A percentile compares a stretch with the other conserved stretches of the same genome.
Evolutionary conservation across 2,329 filamentous ascomycete species (phyloP).

Genomic region (Microsporum ferrugineum): DNA sequence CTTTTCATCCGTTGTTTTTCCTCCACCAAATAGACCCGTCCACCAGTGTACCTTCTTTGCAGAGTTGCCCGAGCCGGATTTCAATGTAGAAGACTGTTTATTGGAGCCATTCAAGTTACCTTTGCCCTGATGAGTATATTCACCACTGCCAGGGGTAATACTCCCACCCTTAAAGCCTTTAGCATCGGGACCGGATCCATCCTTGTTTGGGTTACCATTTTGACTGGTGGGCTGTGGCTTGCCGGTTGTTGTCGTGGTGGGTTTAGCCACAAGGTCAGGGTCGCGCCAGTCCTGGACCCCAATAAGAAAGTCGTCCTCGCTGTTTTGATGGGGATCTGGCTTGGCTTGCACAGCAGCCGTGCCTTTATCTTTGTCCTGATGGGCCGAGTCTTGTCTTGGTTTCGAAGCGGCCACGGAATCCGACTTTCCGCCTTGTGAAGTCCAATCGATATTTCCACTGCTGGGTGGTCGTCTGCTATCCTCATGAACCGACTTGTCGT

Average conservation of each 20-base stretch:
- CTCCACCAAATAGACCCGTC: conserved; percentile 25
- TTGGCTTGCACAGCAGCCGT: conserved; percentile 12
- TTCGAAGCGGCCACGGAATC: conserved; percentile 22
- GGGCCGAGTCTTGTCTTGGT: conserved; percentile 20
- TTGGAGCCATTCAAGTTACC: conserved; percentile 5
- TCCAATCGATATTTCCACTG: conserved; percentile 65
- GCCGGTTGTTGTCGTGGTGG: conserved; percentile 15
- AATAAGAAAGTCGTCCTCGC: conserved; percentile 56
- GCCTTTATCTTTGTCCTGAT: conserved; percentile 15
- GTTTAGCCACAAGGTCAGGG: conserved; percentile 49
- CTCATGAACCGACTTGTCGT: conserved; percentile 10
- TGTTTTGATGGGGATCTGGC: conserved; percentile 18
- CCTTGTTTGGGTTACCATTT: conserved; percentile 20
- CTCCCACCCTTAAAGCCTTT: conserved; percentile 50
- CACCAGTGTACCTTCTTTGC: conserved; percentile 23
- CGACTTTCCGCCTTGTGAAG: conserved; percentile 33
- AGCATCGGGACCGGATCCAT: conserved; percentile 19
- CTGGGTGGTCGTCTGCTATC: conserved; percentile 55
- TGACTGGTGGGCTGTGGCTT: conserved; percentile 15
- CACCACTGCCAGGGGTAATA: conserved; percentile 60
- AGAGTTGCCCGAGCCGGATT: background rate
- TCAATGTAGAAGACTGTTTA: background rate
- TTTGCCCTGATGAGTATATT: conserved; percentile 43
- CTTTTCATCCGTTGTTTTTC: conserved; percentile 10
- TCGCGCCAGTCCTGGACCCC: conserved; percentile 83